Evolutionary conservation across 2,329 filamentous ascomycete species (phyloP).

Genomic region (Epichloe coenophiala): DNA sequence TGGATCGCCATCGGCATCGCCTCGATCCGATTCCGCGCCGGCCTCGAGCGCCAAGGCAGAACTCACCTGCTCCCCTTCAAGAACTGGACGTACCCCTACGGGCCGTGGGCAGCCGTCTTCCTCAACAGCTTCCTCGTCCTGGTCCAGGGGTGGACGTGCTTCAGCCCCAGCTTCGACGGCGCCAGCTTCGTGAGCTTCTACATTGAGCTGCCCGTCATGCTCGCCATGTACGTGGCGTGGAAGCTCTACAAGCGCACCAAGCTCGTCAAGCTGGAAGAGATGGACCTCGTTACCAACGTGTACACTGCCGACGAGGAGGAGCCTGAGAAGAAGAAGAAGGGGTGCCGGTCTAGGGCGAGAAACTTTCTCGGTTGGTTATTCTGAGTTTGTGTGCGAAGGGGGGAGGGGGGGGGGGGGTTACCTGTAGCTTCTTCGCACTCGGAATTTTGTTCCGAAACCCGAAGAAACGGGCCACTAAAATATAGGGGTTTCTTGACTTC

Average conservation of each 20-base stretch:
- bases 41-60: conserved; percentile 41
- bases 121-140: conserved; percentile 47
- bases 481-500: too few species aligned
- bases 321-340: conserved; percentile 14
- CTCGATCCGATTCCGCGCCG: conserved; percentile 50
- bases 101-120: conserved; percentile 41
- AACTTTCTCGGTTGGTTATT: conserved; percentile 20
- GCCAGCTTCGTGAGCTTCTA: conserved; percentile 53
- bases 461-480: too few species aligned
- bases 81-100: conserved; percentile 54
- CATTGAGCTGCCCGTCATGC: conserved; percentile 47
- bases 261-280: conserved; percentile 39
- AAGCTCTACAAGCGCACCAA: conserved; percentile 56
- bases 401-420: too few species aligned
- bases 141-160: conserved; percentile 50
- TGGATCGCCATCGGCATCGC: conserved; percentile 53
- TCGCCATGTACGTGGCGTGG: conserved; percentile 54
- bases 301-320: conserved; percentile 30
- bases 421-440: too few species aligned
- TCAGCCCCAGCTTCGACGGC: conserved; percentile 42
- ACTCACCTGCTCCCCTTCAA: conserved; percentile 48
- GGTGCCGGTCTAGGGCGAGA: conserved; percentile 33
- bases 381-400: conserved; percentile 5
- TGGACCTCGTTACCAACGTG: conserved; percentile 50
- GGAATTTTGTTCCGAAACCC: too few species aligned